A percentile compares a stretch with the other conserved stretches of the same genome.
Evolutionary conservation across 1,284 basidiomycete genomes (phyloP).

Genomic region (Flammula alnicola): DNA sequence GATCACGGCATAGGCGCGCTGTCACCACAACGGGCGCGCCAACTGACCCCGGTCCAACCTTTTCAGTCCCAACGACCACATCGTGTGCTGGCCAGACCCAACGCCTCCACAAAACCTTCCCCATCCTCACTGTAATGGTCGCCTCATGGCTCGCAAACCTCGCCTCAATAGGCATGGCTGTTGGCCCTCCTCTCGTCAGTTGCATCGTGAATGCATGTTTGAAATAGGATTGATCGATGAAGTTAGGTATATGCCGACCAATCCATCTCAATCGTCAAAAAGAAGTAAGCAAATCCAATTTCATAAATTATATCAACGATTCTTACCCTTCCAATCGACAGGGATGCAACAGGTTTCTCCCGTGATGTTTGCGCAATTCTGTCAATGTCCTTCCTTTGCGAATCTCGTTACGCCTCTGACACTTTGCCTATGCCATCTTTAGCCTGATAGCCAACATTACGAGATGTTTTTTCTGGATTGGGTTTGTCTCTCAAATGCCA

Average conservation of each 20-base stretch:
- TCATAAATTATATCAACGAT: not conserved
- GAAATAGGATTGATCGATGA: not conserved
- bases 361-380: slow-evolving; percentile 82
- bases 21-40: not conserved
- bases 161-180: slow-evolving; percentile 72
- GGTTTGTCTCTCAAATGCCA: slow-evolving; percentile 39
- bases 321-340: slow-evolving; percentile 35
- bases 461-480: slow-evolving; percentile 88
- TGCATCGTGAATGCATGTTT: not conserved
- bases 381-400: slow-evolving; percentile 41
- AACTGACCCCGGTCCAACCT: slow-evolving; percentile 2
- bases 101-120: not conserved
- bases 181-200: slow-evolving; percentile 69
- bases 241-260: slow-evolving; percentile 77
- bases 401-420: slow-evolving; percentile 15
- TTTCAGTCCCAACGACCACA: not conserved
- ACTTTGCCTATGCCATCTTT: slow-evolving; percentile 12
- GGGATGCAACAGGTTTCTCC: slow-evolving; percentile 86
- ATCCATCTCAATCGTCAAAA: slow-evolving; percentile 71
- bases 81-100: not conserved
- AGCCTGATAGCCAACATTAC: slow-evolving; percentile 83
- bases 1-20: slow-evolving; percentile 2
- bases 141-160: slow-evolving; percentile 56
- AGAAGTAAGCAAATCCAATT: slow-evolving; percentile 53
- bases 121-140: slow-evolving; percentile 17